Evolutionary conservation across 768 basidiomycete genomes (phyloP).

Genomic region (Dacryopinax primogenitus): DNA sequence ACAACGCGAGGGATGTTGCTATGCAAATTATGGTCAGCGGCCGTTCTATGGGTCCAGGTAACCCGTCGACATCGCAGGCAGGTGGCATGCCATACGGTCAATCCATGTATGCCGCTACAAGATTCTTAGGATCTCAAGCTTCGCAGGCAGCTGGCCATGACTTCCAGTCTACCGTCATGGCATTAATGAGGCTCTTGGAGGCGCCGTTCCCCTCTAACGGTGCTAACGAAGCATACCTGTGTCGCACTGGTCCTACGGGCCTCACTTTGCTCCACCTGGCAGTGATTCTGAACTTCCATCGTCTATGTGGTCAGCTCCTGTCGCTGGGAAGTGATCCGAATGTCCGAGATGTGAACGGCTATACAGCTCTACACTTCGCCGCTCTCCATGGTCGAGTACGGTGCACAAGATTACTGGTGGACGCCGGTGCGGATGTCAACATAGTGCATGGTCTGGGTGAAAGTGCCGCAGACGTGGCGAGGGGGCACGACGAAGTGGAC

Average conservation of each 20-base stretch:
- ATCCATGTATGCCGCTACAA: not conserved
- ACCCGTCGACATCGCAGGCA: constrained; percentile 28
- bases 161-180: constrained; percentile 64
- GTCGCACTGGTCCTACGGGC: constrained; percentile 51
- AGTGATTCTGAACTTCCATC: constrained; percentile 59
- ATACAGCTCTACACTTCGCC: constrained; percentile 80
- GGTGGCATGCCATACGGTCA: constrained; percentile 11
- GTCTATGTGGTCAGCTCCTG: constrained; percentile 60
- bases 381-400: constrained; percentile 48
- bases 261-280: constrained; percentile 88
- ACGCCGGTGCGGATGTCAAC: constrained; percentile 66
- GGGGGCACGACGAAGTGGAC: constrained; percentile 24
- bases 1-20: constrained; percentile 85
- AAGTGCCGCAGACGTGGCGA: constrained; percentile 50
- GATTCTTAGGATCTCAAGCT: not conserved
- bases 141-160: constrained; percentile 24
- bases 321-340: constrained; percentile 64
- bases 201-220: constrained; percentile 35
- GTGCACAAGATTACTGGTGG: constrained; percentile 55
- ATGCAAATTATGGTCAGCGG: constrained; percentile 75
- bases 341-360: constrained; percentile 76
- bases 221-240: constrained; percentile 30
- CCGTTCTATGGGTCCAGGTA: constrained; percentile 39
- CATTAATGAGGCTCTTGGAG: constrained; percentile 70
- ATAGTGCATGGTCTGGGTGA: constrained; percentile 61